Evolutionary conservation across 2,329 filamentous ascomycete species (phyloP).

Genomic region (Colletotrichum agaves): DNA sequence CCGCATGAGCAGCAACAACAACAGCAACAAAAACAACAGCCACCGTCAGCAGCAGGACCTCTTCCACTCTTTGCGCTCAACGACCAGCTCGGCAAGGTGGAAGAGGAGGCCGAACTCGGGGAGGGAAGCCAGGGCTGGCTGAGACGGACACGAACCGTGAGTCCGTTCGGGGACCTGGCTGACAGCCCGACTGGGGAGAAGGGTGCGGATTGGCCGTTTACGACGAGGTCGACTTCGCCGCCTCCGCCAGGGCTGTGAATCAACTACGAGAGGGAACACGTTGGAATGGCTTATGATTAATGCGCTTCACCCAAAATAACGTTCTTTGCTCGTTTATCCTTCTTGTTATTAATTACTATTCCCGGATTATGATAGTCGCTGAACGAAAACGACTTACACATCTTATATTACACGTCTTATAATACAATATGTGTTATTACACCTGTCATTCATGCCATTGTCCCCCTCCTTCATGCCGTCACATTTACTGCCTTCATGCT

Average conservation of each 20-base stretch:
- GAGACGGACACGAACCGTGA: slow-evolving; percentile 45
- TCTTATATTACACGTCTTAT: slow-evolving; percentile 1
- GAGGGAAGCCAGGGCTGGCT: slow-evolving; percentile 45
- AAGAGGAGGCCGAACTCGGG: slow-evolving; percentile 32
- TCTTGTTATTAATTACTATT: slow-evolving; percentile 13
- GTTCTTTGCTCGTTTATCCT: slow-evolving; percentile 8
- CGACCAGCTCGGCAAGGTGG: slow-evolving; percentile 23
- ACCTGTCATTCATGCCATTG: not conserved
- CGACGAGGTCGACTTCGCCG: slow-evolving; percentile 6
- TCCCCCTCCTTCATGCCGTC: not conserved
- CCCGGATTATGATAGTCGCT: slow-evolving; percentile 1
- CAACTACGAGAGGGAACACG: not conserved
- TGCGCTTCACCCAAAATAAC: slow-evolving; percentile 3
- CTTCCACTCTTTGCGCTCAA: slow-evolving; percentile 5
- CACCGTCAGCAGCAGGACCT: not conserved
- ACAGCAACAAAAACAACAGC: not conserved
- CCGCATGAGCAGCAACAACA: not conserved
- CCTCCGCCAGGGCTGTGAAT: not conserved
- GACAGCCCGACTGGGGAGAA: slow-evolving; percentile 29
- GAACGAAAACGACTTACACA: not conserved
- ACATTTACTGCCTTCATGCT: not conserved
- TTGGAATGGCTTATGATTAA: slow-evolving; percentile 14
- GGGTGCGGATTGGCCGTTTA: slow-evolving; percentile 30
- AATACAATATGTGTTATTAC: slow-evolving; percentile 14
- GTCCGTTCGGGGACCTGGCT: slow-evolving; percentile 47